phyloP scores from a whole-genome alignment of 179 eudicot genomes.

The Silene noctiflora region DNA sequence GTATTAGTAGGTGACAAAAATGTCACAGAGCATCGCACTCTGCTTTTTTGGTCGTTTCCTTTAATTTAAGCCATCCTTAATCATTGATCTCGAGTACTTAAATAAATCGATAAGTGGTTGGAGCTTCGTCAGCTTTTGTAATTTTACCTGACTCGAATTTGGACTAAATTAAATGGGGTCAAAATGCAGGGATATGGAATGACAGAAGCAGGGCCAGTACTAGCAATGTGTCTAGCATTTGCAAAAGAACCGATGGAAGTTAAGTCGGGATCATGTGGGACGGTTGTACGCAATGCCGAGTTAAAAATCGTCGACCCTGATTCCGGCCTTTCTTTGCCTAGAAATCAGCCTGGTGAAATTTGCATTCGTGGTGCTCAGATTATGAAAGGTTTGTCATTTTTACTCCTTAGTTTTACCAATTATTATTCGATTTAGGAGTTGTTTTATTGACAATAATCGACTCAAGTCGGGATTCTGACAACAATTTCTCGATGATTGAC shows the following conservation, averaged over 20 bases:
- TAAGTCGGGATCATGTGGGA: conserved; percentile 92
- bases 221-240: conserved; percentile 88
- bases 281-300: conserved; percentile 85
- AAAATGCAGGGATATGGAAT: conserved; percentile 79
- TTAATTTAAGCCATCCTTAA: too few relatives aligned
- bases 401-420: neutral
- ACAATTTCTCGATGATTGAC: too few relatives aligned
- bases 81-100: too few relatives aligned
- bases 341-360: conserved; percentile 80
- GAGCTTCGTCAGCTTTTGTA: too few relatives aligned
- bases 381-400: conserved; percentile 68
- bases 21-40: too few relatives aligned
- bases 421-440: too few relatives aligned
- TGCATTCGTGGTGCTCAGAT: conserved; percentile 89
- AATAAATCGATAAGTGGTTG: too few relatives aligned
- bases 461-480: too few relatives aligned
- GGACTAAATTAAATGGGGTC: neutral
- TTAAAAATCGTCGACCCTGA: conserved; percentile 88
- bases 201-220: conserved; percentile 97
- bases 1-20: too few relatives aligned
- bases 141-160: neutral
- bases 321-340: conserved; percentile 51
- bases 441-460: too few relatives aligned
- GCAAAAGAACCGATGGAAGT: conserved; percentile 85
- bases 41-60: too few relatives aligned